Conservation (phyloP, 1,284 basidiomycete species). For the Apiotrichum sp. region DNA sequence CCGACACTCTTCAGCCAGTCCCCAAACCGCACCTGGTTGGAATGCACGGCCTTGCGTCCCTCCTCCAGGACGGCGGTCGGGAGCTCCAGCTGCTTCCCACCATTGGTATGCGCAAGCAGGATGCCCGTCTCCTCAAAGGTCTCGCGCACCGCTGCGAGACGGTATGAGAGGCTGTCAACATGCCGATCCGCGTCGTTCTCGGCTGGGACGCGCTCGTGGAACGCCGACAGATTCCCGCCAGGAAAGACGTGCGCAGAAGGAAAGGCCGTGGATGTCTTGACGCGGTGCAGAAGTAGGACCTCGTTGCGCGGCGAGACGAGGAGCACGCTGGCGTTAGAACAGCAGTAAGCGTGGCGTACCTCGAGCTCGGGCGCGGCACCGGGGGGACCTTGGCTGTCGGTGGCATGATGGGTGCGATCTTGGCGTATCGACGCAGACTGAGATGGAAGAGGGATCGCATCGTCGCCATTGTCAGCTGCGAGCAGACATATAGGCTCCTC, state of each 20-base stretch:
- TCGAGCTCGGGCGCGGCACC: neutral
- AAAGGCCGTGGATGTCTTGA: slow-evolving; percentile 7
- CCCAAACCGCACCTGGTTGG: slow-evolving; percentile 1
- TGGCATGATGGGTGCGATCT: neutral
- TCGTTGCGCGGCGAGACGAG: slow-evolving; percentile 14
- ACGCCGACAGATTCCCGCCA: slow-evolving; percentile 5
- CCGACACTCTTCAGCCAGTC: slow-evolving; percentile 4
- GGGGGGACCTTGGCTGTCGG: neutral
- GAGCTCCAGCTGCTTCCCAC: neutral
- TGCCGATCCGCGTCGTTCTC: slow-evolving; percentile 7
- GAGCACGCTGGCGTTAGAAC: slow-evolving; percentile 2
- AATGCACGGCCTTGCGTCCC: slow-evolving; percentile 6
- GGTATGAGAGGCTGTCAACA: slow-evolving; percentile 9
- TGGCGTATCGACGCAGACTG: too few species aligned
- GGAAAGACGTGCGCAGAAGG: slow-evolving; percentile 10
- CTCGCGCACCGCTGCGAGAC: slow-evolving; percentile 10
- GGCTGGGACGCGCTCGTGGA: neutral
- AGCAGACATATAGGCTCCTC: too few species aligned
- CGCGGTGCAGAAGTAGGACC: slow-evolving; percentile 16
- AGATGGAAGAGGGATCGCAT: too few species aligned
- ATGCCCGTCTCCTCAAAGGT: slow-evolving; percentile 12
- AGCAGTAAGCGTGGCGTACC: neutral
- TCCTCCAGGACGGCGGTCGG: neutral
- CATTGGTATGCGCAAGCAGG: neutral
- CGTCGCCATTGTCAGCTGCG: too few species aligned